phyloP scores from a whole-genome alignment of 2,329 filamentous ascomycete genomes.

The Diaporthe longicolla region DNA sequence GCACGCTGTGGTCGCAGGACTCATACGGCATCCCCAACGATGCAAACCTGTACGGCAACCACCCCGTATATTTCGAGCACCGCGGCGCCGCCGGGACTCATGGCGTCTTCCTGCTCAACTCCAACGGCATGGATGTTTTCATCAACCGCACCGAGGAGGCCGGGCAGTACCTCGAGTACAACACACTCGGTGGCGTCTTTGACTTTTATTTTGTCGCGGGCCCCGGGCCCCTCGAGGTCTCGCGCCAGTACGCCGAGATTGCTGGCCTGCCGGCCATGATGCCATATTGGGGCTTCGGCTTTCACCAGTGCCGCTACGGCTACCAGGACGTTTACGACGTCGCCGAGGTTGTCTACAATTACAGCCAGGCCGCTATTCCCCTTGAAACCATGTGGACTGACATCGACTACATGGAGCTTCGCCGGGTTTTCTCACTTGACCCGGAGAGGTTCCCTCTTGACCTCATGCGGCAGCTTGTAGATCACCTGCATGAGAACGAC shows the following conservation, averaged over 20 bases:
- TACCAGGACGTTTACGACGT: constrained; percentile 76
- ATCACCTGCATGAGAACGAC: constrained; percentile 74
- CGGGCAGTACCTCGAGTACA: constrained; percentile 83
- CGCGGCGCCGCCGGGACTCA: constrained; percentile 68
- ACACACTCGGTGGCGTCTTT: constrained; percentile 81
- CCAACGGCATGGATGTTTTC: constrained; percentile 83
- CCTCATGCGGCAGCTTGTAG: constrained; percentile 75
- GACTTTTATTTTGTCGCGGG: constrained; percentile 79
- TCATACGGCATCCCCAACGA: constrained; percentile 72
- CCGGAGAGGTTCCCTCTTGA: constrained; percentile 72
- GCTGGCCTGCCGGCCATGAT: constrained; percentile 72
- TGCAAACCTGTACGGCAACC: constrained; percentile 79
- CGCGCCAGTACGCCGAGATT: constrained; percentile 71
- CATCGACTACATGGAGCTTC: constrained; percentile 71
- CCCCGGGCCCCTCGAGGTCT: constrained; percentile 69
- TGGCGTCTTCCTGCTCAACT: constrained; percentile 79
- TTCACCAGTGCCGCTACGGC: constrained; percentile 75
- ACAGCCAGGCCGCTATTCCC: constrained; percentile 74
- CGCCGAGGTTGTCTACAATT: constrained; percentile 77
- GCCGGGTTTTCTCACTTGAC: constrained; percentile 75
- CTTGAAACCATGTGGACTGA: constrained; percentile 80
- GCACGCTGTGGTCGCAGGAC: constrained; percentile 80
- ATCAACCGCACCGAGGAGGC: constrained; percentile 73
- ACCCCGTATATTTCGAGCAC: constrained; percentile 83
- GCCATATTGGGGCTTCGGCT: constrained; percentile 75